These are phyloP conservation scores for Cyamopsis tetragonoloba DNA, from an alignment of 306 rosid species.

Conservation along the genomic window DNA sequence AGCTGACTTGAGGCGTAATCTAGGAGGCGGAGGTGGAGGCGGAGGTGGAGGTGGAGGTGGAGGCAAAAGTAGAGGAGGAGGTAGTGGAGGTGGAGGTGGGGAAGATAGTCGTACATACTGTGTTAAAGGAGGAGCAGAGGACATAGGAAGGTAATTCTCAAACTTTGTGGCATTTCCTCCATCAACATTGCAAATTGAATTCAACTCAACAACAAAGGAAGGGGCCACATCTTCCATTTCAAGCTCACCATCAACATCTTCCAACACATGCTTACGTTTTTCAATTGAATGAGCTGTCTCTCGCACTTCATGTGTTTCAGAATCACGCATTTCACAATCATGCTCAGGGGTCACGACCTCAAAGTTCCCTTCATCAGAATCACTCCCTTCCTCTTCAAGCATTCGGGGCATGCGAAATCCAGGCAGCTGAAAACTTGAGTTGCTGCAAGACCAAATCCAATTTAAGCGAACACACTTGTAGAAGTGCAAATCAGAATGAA, in stretches of 20 bases:
- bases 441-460: slow-evolving; percentile 51
- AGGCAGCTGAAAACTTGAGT: slow-evolving; percentile 92
- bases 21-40: slow-evolving; percentile 30
- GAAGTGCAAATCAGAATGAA: background rate
- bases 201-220: slow-evolving; percentile 58
- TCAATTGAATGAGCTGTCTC: slow-evolving; percentile 41
- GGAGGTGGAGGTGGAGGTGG: slow-evolving; percentile 31
- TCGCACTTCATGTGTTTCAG: slow-evolving; percentile 44
- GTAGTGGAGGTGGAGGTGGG: slow-evolving; percentile 78
- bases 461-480: background rate
- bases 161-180: slow-evolving; percentile 34
- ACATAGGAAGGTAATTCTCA: slow-evolving; percentile 42
- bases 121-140: slow-evolving; percentile 60
- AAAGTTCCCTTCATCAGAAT: slow-evolving; percentile 86
- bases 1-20: slow-evolving; percentile 24
- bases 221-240: slow-evolving; percentile 99
- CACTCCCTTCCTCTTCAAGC: slow-evolving; percentile 85
- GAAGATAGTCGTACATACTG: slow-evolving; percentile 61
- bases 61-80: slow-evolving; percentile 43
- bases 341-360: slow-evolving; percentile 88
- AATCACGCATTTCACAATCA: slow-evolving; percentile 50
- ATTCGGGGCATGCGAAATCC: slow-evolving; percentile 89
- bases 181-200: slow-evolving; percentile 39
- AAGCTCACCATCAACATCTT: slow-evolving; percentile 97
- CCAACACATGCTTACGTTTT: slow-evolving; percentile 79